Evolutionary conservation across 768 basidiomycete genomes (phyloP).

Genomic region (Tylopilus rubrobrunneus): DNA sequence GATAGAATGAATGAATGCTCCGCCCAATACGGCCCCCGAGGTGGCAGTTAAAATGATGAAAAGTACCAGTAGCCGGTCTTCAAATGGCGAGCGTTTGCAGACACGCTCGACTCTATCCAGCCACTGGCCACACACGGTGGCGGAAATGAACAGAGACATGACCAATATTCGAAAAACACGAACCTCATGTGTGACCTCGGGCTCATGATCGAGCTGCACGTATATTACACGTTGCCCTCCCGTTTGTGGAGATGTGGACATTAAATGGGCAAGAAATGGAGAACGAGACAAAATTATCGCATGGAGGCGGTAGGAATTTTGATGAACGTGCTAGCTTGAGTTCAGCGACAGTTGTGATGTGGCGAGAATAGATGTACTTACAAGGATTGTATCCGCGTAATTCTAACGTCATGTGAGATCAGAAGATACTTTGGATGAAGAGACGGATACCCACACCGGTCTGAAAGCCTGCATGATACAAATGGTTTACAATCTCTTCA

Average conservation of each 20-base stretch:
- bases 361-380: conserved; percentile 34
- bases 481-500: conserved; percentile 71
- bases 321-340: conserved; percentile 59
- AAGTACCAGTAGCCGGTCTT: conserved; percentile 13
- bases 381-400: conserved; percentile 78
- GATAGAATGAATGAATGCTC: conserved; percentile 8
- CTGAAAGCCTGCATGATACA: conserved; percentile 79
- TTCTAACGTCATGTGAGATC: conserved; percentile 45
- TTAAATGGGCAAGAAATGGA: conserved; percentile 82
- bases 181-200: conserved; percentile 83
- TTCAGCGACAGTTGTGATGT: conserved; percentile 10
- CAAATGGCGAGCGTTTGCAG: conserved; percentile 15
- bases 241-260: conserved; percentile 74
- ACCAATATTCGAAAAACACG: conserved; percentile 28
- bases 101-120: conserved; percentile 16
- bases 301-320: conserved; percentile 74
- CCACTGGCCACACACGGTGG: conserved; percentile 24
- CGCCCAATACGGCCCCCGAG: conserved; percentile 21
- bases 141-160: conserved; percentile 28
- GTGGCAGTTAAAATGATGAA: conserved; percentile 13
- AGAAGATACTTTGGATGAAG: conserved; percentile 6
- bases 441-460: conserved; percentile 58
- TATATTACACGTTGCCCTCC: conserved; percentile 66
- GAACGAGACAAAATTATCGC: conserved; percentile 85
- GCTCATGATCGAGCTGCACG: conserved; percentile 72